These are phyloP conservation scores for Babesia bigemina DNA, from an alignment of 169 alveolate genomes.

Conservation along the genomic window DNA sequence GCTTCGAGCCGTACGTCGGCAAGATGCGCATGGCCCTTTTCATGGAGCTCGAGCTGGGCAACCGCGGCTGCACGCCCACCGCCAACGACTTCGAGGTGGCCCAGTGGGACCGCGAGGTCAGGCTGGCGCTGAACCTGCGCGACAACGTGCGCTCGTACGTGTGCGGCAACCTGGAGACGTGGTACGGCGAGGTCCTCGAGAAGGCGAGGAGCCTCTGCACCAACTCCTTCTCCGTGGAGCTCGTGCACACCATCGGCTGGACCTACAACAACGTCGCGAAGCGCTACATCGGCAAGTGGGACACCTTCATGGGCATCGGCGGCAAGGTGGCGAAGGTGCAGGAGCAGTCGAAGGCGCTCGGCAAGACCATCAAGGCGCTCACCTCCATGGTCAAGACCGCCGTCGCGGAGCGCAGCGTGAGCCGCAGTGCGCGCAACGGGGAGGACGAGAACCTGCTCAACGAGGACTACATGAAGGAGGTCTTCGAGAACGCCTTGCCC, in stretches of 20 bases:
- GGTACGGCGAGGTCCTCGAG: constrained; percentile 71
- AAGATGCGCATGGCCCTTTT: constrained; percentile 83
- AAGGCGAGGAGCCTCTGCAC: constrained; percentile 82
- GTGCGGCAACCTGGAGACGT: constrained; percentile 74
- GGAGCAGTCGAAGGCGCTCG: constrained; percentile 79
- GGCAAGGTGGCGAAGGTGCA: constrained; percentile 84
- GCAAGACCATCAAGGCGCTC: constrained; percentile 78
- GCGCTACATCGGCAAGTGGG: constrained; percentile 84
- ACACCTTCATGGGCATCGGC: constrained; percentile 82
- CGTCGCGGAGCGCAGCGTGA: constrained; percentile 73
- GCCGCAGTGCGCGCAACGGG: constrained; percentile 21
- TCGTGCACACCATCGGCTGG: constrained; percentile 89
- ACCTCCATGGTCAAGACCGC: constrained; percentile 81
- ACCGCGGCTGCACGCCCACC: constrained; percentile 38
- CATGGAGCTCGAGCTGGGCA: constrained; percentile 77
- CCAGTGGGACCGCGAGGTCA: constrained; percentile 82
- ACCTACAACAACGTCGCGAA: constrained; percentile 87
- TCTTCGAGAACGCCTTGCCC: constrained; percentile 84
- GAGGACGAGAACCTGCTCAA: constrained; percentile 66
- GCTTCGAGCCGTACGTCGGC: constrained; percentile 86
- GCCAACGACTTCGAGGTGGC: constrained; percentile 64
- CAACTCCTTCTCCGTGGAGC: constrained; percentile 83
- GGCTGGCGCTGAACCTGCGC: constrained; percentile 81
- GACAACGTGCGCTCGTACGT: constrained; percentile 78
- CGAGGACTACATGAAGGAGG: constrained; percentile 73